These are phyloP conservation scores for Extremus antarcticus DNA, from an alignment of 495 filamentous ascomycete genomes.

Conservation along the genomic window DNA sequence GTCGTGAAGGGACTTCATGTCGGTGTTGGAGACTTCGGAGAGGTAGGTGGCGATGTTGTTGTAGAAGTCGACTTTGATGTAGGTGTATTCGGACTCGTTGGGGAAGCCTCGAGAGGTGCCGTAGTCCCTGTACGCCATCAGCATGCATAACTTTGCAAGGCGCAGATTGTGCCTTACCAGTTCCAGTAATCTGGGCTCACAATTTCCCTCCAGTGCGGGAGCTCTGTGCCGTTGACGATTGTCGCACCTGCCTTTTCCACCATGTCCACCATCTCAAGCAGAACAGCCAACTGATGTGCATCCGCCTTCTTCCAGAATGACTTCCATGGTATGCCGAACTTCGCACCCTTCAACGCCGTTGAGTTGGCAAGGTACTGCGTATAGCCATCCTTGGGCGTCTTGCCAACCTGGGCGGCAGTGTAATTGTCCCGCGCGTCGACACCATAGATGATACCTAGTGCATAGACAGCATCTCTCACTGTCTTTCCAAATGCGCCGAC, in stretches of 20 bases:
- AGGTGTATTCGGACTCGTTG: slow-evolving; percentile 61
- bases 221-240: slow-evolving; percentile 59
- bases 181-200: slow-evolving; percentile 56
- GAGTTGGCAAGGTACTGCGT: slow-evolving; percentile 42
- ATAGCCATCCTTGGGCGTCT: slow-evolving; percentile 46
- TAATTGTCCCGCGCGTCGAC: slow-evolving; percentile 47
- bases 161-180: no score
- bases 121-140: slow-evolving; percentile 28
- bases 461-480: slow-evolving; percentile 55
- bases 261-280: slow-evolving; percentile 43
- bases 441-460: slow-evolving; percentile 56
- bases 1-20: slow-evolving; percentile 53
- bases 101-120: slow-evolving; percentile 41
- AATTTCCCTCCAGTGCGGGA: slow-evolving; percentile 49
- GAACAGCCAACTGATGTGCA: slow-evolving; percentile 39
- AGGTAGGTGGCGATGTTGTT: slow-evolving; percentile 60
- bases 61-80: slow-evolving; percentile 67
- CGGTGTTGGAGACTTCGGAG: slow-evolving; percentile 51
- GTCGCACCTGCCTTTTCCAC: slow-evolving; percentile 52
- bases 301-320: slow-evolving; percentile 54
- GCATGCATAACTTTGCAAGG: no score
- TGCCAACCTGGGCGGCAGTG: slow-evolving; percentile 43
- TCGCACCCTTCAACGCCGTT: slow-evolving; percentile 45
- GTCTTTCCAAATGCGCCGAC: slow-evolving; percentile 56
- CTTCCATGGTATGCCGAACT: slow-evolving; percentile 60